Percentiles rank a stretch among this genome's conserved stretches.
phyloP scores from a whole-genome alignment of 2,329 filamentous ascomycete genomes.

The Ploettnerulaceae sp. region DNA sequence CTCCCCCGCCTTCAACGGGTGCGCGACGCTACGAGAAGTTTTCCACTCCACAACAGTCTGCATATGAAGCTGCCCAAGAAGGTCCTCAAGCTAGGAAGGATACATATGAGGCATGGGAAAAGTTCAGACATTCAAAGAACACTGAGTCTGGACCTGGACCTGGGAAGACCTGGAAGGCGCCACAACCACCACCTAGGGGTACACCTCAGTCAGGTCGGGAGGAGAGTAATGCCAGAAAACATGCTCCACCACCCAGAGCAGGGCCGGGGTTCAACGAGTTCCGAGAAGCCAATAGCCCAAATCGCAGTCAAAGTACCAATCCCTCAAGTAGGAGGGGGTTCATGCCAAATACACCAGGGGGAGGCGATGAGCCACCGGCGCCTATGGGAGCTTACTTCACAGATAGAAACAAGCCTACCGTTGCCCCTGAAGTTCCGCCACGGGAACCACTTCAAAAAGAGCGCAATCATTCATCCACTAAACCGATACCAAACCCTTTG shows the following conservation, averaged over 20 bases:
- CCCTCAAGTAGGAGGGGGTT: conserved; percentile 29
- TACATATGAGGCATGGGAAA: conserved; percentile 34
- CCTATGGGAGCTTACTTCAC: conserved; percentile 32
- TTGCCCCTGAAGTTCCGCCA: conserved; percentile 26
- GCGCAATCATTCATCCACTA: conserved; percentile 8
- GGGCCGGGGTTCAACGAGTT: conserved; percentile 24
- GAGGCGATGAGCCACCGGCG: conserved; percentile 33
- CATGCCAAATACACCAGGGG: conserved; percentile 31
- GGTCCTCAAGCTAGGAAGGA: conserved; percentile 29
- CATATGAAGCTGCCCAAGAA: conserved; percentile 29
- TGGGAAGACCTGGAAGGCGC: conserved; percentile 18
- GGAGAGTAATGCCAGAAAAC: conserved; percentile 21
- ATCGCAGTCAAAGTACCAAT: conserved; percentile 25
- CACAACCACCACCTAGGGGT: conserved; percentile 25
- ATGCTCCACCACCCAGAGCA: conserved; percentile 19
- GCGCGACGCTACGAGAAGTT: conserved; percentile 32
- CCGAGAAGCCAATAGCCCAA: conserved; percentile 15
- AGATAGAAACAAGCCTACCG: conserved; percentile 22
- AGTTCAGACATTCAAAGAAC: conserved; percentile 24
- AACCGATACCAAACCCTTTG: conserved; percentile 39
- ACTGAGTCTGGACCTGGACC: conserved; percentile 13
- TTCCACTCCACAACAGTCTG: conserved; percentile 25
- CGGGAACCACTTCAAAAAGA: conserved; percentile 10
- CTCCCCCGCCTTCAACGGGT: conserved; percentile 29
- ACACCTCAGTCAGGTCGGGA: conserved; percentile 25